phyloP scores from a whole-genome alignment of 805 yeast species.

The Helenozyma rhizophorensis region DNA sequence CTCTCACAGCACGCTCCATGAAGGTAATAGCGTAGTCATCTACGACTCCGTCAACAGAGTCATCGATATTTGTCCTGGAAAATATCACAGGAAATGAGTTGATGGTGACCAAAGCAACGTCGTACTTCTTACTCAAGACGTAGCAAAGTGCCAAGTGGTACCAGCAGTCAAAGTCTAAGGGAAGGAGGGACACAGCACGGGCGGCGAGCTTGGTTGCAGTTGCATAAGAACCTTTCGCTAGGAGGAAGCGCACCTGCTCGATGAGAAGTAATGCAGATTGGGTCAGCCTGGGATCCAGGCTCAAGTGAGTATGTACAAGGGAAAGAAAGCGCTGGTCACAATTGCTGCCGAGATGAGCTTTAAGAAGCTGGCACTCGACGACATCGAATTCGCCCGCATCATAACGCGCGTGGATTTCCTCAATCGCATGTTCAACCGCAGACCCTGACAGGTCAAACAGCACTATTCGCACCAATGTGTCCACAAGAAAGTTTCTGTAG shows the following conservation, averaged over 20 bases:
- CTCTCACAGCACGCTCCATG: slow-evolving; percentile 5
- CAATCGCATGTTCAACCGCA: slow-evolving; percentile 29
- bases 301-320: slow-evolving; percentile 36
- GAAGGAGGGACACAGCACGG: slow-evolving; percentile 61
- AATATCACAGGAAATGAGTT: slow-evolving; percentile 66
- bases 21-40: slow-evolving; percentile 10
- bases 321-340: slow-evolving; percentile 47
- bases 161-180: slow-evolving; percentile 77
- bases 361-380: slow-evolving; percentile 39
- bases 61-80: slow-evolving; percentile 1
- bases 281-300: slow-evolving; percentile 21
- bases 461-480: slow-evolving; percentile 44
- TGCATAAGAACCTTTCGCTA: slow-evolving; percentile 47
- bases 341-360: slow-evolving; percentile 25
- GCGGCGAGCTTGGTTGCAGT: slow-evolving; percentile 58
- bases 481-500: slow-evolving; percentile 51
- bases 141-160: slow-evolving; percentile 57
- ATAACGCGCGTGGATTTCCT: slow-evolving; percentile 22
- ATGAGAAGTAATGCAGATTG: slow-evolving; percentile 56
- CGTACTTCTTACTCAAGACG: slow-evolving; percentile 49
- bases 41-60: slow-evolving; percentile 7
- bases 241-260: slow-evolving; percentile 61
- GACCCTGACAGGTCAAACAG: slow-evolving; percentile 33
- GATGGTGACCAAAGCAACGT: slow-evolving; percentile 59
- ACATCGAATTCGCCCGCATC: slow-evolving; percentile 13